phyloP scores from a whole-genome alignment of 2,329 filamentous ascomycete species.

The Botrytis squamosa region DNA sequence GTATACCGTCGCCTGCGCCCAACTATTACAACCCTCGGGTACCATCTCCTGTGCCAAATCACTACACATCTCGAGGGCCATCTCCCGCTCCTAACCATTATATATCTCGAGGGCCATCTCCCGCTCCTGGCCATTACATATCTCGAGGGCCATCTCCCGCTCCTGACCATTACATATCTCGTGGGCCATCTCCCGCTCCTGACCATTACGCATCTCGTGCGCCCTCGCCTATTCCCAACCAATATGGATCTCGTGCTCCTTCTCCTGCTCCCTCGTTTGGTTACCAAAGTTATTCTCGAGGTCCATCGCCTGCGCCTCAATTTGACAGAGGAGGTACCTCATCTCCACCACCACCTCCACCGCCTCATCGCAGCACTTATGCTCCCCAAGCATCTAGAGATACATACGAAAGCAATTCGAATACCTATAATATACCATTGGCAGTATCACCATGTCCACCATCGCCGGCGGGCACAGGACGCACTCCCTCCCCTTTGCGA shows the following conservation, averaged over 20 bases:
- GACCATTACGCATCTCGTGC: conserved; percentile 38
- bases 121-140: neutral
- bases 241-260: conserved; percentile 42
- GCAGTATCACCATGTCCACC: conserved; percentile 63
- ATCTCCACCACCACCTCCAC: conserved; percentile 74
- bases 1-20: conserved; percentile 1
- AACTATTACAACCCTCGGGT: neutral
- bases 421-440: conserved; percentile 54
- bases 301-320: conserved; percentile 42
- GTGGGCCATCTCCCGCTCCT: conserved; percentile 22
- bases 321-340: conserved; percentile 39
- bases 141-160: conserved; percentile 2
- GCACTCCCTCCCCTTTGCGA: conserved; percentile 87
- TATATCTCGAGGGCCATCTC: neutral
- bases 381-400: conserved; percentile 35
- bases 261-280: conserved; percentile 36
- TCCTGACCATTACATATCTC: neutral
- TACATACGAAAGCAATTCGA: conserved; percentile 44
- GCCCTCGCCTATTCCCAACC: conserved; percentile 36
- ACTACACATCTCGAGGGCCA: neutral
- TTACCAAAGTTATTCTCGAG: conserved; percentile 40
- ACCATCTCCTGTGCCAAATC: neutral
- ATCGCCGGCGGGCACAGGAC: conserved; percentile 63
- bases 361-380: conserved; percentile 72
- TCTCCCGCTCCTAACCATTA: conserved; percentile 7